A percentile compares a stretch with the other conserved stretches of the same genome.
Evolutionary conservation across 2,329 filamentous ascomycete genomes (phyloP).

Genomic region (Xylariaceae sp.): DNA sequence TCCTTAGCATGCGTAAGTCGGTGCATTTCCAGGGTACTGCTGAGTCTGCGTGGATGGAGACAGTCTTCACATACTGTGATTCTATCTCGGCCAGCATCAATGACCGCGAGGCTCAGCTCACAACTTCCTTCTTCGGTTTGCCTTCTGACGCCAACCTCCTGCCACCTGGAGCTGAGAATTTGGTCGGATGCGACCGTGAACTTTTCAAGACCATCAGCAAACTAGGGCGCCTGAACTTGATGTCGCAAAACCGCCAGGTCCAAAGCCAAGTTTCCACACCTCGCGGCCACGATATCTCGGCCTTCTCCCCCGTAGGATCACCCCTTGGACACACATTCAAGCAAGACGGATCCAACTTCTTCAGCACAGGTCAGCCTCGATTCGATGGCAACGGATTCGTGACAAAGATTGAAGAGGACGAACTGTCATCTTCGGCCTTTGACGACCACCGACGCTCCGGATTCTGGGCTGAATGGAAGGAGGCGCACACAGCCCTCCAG

Average conservation of each 20-base stretch:
- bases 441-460: slow-evolving; percentile 57
- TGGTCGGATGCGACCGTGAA: slow-evolving; percentile 80
- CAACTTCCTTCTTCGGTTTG: slow-evolving; percentile 60
- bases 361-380: slow-evolving; percentile 50
- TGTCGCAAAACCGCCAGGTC: slow-evolving; percentile 66
- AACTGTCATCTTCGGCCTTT: slow-evolving; percentile 42
- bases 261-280: slow-evolving; percentile 32
- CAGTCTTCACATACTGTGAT: slow-evolving; percentile 92
- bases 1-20: slow-evolving; percentile 69
- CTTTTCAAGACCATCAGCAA: slow-evolving; percentile 84
- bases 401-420: slow-evolving; percentile 52
- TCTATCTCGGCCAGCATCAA: slow-evolving; percentile 90
- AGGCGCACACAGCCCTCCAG: slow-evolving; percentile 70
- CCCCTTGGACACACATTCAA: slow-evolving; percentile 43
- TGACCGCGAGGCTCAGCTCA: slow-evolving; percentile 80
- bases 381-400: slow-evolving; percentile 67
- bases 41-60: slow-evolving; percentile 85
- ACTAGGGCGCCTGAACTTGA: slow-evolving; percentile 77
- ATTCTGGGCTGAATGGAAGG: slow-evolving; percentile 88
- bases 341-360: slow-evolving; percentile 42
- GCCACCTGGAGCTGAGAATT: slow-evolving; percentile 68
- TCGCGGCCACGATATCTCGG: too few species aligned
- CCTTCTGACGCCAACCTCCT: slow-evolving; percentile 46
- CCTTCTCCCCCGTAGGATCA: slow-evolving; percentile 39
- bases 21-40: slow-evolving; percentile 50